Percentiles rank a stretch among this genome's conserved stretches.
Conservation (phyloP, 129 eudicot species). For the Flaveria brownii region DNA sequence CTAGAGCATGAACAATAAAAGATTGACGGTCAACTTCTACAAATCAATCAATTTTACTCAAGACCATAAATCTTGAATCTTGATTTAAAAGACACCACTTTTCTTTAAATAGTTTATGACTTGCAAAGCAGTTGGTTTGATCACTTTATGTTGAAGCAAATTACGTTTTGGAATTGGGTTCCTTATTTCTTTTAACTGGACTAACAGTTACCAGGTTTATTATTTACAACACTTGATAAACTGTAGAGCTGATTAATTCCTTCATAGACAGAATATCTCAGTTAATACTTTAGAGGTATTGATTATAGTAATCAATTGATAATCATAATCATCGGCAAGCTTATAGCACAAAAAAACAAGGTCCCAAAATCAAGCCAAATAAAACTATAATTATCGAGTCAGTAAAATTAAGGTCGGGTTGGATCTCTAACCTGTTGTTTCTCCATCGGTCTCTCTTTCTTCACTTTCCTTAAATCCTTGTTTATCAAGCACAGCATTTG, state of each 20-base stretch:
- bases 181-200: background rate
- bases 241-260: background rate
- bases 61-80: background rate
- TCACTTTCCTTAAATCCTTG: background rate
- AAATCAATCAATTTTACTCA: background rate
- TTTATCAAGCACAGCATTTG: background rate
- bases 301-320: background rate
- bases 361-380: background rate
- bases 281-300: background rate
- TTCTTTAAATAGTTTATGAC: background rate
- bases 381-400: background rate
- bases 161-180: background rate
- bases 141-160: background rate
- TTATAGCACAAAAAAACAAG: background rate
- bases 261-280: background rate
- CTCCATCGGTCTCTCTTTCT: background rate
- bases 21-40: background rate
- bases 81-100: background rate
- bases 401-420: background rate
- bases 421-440: conserved; percentile 8
- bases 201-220: background rate
- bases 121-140: background rate
- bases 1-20: background rate
- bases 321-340: background rate
- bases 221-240: background rate